phyloP scores from a whole-genome alignment of 2,329 filamentous ascomycete species.

The Ceratocystis papillata region DNA sequence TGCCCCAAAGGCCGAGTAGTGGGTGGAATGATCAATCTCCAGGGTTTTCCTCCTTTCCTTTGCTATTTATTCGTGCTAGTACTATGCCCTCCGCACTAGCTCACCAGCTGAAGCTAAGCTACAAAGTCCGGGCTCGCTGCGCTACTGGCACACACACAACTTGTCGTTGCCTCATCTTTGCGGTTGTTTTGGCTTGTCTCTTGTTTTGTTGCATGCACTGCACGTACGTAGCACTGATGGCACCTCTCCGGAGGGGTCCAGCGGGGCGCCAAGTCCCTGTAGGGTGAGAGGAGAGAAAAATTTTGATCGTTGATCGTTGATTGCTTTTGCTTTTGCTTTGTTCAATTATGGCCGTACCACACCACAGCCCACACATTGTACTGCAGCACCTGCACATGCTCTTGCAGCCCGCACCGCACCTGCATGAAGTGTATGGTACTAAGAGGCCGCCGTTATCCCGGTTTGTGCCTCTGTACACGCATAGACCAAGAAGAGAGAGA shows the following conservation, averaged over 20 bases:
- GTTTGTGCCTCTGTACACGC: background rate
- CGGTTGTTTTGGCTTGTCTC: too few species aligned
- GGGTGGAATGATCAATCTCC: background rate
- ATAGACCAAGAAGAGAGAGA: background rate
- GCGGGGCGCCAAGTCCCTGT: background rate
- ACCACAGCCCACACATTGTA: background rate
- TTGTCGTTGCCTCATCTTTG: too few species aligned
- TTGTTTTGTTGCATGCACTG: background rate
- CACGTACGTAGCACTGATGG: background rate
- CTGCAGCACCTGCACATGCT: background rate
- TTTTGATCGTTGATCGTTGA: background rate
- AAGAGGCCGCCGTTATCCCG: background rate
- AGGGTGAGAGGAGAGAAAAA: background rate
- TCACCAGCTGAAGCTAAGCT: too few species aligned
- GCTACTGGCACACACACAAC: too few species aligned
- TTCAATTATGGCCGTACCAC: background rate
- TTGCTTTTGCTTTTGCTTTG: background rate
- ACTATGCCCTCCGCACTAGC: too few species aligned
- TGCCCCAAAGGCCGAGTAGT: too few species aligned
- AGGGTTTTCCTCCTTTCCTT: background rate
- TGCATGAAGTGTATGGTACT: background rate
- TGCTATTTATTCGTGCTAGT: background rate
- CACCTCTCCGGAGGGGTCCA: background rate
- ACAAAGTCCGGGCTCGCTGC: too few species aligned
- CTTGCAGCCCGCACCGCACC: background rate